Conservation (phyloP, 1,139 yeast species). For the Taiozyma sp. region DNA sequence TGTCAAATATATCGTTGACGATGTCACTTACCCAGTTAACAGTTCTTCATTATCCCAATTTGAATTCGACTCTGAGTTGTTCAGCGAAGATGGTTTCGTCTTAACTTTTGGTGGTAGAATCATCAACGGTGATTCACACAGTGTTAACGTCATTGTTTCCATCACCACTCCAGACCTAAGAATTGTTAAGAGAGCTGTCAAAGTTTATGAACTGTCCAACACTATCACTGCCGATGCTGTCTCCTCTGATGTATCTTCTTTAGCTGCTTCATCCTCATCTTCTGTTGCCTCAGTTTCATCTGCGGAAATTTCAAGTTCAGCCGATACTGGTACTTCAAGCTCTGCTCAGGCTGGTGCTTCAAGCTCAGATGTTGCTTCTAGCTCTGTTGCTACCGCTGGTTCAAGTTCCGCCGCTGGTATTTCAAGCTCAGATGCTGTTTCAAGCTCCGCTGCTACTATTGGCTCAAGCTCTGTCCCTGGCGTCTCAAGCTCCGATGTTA, state of each 20-base stretch:
- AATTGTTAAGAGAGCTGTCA: conserved; percentile 2
- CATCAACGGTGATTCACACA: background rate
- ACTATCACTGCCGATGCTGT: conserved; percentile 1
- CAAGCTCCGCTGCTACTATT: too few relatives aligned
- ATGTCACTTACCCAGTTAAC: conserved; percentile 1
- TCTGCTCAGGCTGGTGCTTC: too few relatives aligned
- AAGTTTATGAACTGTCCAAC: conserved; percentile 1
- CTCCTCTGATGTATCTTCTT: background rate
- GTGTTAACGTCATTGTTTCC: background rate
- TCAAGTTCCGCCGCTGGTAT: background rate
- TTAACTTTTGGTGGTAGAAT: conserved; percentile 2
- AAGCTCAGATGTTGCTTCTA: too few relatives aligned
- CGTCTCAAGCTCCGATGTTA: too few relatives aligned
- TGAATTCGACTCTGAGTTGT: conserved; percentile 1
- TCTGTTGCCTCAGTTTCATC: background rate
- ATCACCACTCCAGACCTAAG: conserved; percentile 3
- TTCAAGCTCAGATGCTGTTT: too few relatives aligned
- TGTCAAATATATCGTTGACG: conserved; percentile 13
- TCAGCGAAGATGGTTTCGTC: conserved; percentile 2
- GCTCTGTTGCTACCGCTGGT: too few relatives aligned
- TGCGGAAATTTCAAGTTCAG: background rate
- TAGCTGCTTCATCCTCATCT: conserved; percentile 3
- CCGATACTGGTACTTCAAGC: too few relatives aligned
- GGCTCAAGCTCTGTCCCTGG: too few relatives aligned
- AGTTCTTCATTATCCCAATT: conserved; percentile 1